phyloP scores from a whole-genome alignment of 169 alveolate genomes.

The Eimeria mitis region DNA sequence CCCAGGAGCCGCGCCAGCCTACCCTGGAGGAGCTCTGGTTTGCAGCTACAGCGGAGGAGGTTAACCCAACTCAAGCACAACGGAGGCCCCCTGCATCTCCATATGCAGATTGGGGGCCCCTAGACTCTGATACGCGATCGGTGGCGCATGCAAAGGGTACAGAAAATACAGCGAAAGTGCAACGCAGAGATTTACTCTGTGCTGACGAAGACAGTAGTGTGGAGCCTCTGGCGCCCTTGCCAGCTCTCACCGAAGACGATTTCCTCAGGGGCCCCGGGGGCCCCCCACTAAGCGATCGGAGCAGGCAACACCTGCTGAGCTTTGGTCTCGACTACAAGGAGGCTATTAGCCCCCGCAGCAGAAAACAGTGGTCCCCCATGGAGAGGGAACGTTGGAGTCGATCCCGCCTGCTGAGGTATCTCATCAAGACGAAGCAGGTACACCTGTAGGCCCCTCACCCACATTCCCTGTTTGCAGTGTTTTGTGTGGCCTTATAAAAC shows the following conservation, averaged over 20 bases:
- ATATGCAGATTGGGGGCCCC: neutral
- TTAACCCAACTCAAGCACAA: neutral
- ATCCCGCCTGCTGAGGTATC: constrained; percentile 14
- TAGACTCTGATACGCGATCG: neutral
- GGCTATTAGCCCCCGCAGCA: neutral
- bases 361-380: constrained; percentile 26
- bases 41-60: neutral
- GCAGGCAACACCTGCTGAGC: constrained; percentile 3
- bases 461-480: neutral
- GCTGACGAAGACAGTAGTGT: neutral
- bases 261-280: constrained; percentile 56
- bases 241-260: constrained; percentile 27
- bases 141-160: neutral
- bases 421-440: constrained; percentile 45
- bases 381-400: constrained; percentile 40
- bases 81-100: constrained; percentile 7
- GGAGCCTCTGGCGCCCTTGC: neutral
- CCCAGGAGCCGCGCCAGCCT: constrained; percentile 1
- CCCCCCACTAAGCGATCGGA: neutral
- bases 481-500: too few relatives aligned
- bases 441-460: neutral
- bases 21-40: constrained; percentile 13
- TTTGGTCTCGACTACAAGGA: constrained; percentile 38
- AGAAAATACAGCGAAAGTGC: neutral
- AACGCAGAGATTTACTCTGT: neutral